These are phyloP conservation scores for Penicillium crystallinum DNA, from an alignment of 495 filamentous ascomycete genomes.

Conservation along the genomic window DNA sequence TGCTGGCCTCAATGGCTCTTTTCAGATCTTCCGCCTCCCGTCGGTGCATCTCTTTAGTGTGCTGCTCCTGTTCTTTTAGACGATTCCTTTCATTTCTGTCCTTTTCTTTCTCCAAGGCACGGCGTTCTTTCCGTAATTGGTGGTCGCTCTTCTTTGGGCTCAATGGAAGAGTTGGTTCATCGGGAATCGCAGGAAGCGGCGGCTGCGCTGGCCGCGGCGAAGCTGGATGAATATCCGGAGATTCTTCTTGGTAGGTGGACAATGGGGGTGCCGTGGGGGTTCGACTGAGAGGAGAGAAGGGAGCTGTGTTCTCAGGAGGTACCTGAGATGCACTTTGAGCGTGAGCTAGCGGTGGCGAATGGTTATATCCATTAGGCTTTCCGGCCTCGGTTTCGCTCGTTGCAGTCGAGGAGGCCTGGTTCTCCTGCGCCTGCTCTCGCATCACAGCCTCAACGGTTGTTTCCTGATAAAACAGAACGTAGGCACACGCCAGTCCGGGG, in stretches of 20 bases:
- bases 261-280: slow-evolving; percentile 56
- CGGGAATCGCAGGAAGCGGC: slow-evolving; percentile 38
- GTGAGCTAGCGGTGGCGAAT: slow-evolving; percentile 30
- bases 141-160: slow-evolving; percentile 43
- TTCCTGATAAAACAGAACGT: slow-evolving; percentile 97
- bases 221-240: slow-evolving; percentile 21
- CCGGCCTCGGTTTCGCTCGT: slow-evolving; percentile 50
- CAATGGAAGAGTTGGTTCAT: slow-evolving; percentile 23
- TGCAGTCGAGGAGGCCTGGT: slow-evolving; percentile 47
- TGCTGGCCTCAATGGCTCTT: slow-evolving; percentile 55
- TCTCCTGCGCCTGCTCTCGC: slow-evolving; percentile 77
- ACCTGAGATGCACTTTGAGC: slow-evolving; percentile 39
- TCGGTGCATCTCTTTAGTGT: slow-evolving; percentile 40
- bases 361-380: slow-evolving; percentile 37
- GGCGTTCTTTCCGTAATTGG: slow-evolving; percentile 53
- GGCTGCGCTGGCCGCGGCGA: slow-evolving; percentile 17
- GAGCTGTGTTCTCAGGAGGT: slow-evolving; percentile 43
- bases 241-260: slow-evolving; percentile 29
- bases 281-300: slow-evolving; percentile 51
- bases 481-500: slow-evolving; percentile 86
- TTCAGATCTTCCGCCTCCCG: slow-evolving; percentile 56
- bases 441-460: slow-evolving; percentile 85
- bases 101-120: slow-evolving; percentile 61
- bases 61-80: slow-evolving; percentile 56
- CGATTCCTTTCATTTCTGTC: slow-evolving; percentile 60